These are phyloP conservation scores for Nannizziopsis arthrosporioides DNA, from an alignment of 2,329 filamentous ascomycete species.

Conservation along the genomic window DNA sequence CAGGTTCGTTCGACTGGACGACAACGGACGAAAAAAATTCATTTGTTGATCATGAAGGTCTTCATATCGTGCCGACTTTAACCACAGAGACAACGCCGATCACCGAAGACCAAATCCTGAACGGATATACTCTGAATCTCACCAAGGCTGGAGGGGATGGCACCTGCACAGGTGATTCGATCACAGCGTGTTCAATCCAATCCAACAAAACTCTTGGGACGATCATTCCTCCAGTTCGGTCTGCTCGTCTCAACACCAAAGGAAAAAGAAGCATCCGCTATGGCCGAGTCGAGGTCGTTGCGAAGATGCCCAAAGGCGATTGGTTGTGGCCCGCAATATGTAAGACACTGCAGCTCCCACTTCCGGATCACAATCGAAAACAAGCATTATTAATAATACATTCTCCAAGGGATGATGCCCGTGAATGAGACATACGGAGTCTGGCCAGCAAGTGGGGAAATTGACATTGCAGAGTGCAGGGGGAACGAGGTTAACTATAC, in stretches of 20 bases:
- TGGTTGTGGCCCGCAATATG: conserved; percentile 45
- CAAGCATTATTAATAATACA: not conserved
- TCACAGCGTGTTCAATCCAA: conserved; percentile 29
- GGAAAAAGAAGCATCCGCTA: conserved; percentile 40
- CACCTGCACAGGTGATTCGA: conserved; percentile 32
- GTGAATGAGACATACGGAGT: conserved; percentile 37
- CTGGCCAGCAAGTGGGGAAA: conserved; percentile 45
- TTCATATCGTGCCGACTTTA: conserved; percentile 46
- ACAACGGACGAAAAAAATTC: conserved; percentile 39
- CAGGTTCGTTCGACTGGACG: conserved; percentile 46
- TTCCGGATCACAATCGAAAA: not conserved
- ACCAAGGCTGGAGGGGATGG: conserved; percentile 25
- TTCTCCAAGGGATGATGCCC: conserved; percentile 39
- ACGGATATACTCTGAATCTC: conserved; percentile 32
- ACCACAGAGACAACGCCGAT: conserved; percentile 29
- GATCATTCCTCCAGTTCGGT: conserved; percentile 42
- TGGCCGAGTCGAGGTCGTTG: conserved; percentile 44
- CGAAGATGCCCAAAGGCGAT: conserved; percentile 42
- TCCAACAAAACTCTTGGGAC: conserved; percentile 35
- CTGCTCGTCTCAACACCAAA: conserved; percentile 40
- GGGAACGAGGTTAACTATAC: conserved; percentile 36
- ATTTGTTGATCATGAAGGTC: conserved; percentile 39
- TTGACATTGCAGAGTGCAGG: conserved; percentile 42
- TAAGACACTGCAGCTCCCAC: conserved; percentile 20
- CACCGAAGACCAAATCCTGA: conserved; percentile 19